Conservation (phyloP, 345 rosid genomes). For the Eucalyptus marginata region DNA sequence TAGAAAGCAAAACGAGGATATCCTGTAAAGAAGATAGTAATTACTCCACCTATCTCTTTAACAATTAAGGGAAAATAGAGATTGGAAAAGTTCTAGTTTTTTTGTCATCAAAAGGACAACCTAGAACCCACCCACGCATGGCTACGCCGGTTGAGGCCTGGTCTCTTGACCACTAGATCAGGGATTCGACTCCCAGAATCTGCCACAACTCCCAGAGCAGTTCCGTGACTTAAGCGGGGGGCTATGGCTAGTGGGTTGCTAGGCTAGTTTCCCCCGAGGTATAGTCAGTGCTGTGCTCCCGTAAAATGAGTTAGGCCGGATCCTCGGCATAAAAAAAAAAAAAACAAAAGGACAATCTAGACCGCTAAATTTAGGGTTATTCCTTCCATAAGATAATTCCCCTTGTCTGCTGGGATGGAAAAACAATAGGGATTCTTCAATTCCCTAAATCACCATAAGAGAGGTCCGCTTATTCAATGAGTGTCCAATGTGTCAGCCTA, state of each 20-base stretch:
- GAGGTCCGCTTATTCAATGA: not conserved
- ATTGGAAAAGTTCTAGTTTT: not conserved
- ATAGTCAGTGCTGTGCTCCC: too few relatives aligned
- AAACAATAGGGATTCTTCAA: not conserved
- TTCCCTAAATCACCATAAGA: not conserved
- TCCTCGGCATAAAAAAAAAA: too few relatives aligned
- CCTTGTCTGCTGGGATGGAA: not conserved
- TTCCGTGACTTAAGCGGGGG: too few relatives aligned
- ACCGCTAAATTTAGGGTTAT: not conserved
- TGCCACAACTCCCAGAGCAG: too few relatives aligned
- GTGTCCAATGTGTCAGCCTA: not conserved
- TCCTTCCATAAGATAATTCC: not conserved
- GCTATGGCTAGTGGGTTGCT: too few relatives aligned
- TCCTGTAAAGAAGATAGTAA: slow-evolving; percentile 16
- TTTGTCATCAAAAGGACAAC: not conserved
- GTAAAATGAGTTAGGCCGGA: too few relatives aligned
- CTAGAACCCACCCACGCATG: too few relatives aligned
- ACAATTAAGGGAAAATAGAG: not conserved
- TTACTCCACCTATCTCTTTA: not conserved
- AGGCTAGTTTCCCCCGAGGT: too few relatives aligned
- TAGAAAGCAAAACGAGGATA: slow-evolving; percentile 19
- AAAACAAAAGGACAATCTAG: not conserved
- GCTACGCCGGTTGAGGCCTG: too few relatives aligned
- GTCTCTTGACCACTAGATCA: too few relatives aligned
- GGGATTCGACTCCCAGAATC: too few relatives aligned